phyloP scores from a whole-genome alignment of 352 stramenopile genomes.

The Pythium aristosporum region DNA sequence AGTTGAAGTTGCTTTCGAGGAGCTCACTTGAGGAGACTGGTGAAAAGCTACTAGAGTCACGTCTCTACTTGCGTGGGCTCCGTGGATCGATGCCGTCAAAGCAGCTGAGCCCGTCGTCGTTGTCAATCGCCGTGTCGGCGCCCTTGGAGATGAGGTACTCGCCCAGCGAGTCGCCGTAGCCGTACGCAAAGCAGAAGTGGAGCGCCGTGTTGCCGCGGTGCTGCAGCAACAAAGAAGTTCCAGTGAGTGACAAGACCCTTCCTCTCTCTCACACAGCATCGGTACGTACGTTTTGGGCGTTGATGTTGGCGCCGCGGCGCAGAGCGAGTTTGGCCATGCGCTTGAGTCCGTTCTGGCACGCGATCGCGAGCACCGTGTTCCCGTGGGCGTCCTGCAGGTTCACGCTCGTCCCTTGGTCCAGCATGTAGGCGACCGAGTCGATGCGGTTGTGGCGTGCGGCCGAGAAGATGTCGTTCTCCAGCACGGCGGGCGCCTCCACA shows the following conservation, averaged over 20 bases:
- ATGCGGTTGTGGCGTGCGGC: constrained; percentile 80
- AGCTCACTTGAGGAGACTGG: neutral
- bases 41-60: neutral
- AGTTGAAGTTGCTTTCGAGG: constrained; percentile 2
- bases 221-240: constrained; percentile 20
- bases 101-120: constrained; percentile 62
- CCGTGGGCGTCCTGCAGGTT: constrained; percentile 76
- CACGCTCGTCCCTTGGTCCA: constrained; percentile 80
- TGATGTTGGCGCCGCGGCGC: constrained; percentile 84
- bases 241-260: neutral
- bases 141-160: constrained; percentile 90
- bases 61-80: constrained; percentile 29
- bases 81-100: constrained; percentile 60
- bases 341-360: constrained; percentile 92
- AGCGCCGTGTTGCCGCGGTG: constrained; percentile 86
- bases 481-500: constrained; percentile 23
- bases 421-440: constrained; percentile 81
- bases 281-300: constrained; percentile 71
- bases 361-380: constrained; percentile 86
- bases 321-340: constrained; percentile 86
- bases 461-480: constrained; percentile 86
- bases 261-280: neutral
- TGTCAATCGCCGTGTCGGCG: constrained; percentile 65
- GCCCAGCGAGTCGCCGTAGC: constrained; percentile 84
- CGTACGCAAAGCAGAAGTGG: constrained; percentile 90